Percentiles rank a stretch among this genome's conserved stretches.
Evolutionary conservation across 805 yeast genomes (phyloP).

Genomic region (Tetrapisispora fleetii): DNA sequence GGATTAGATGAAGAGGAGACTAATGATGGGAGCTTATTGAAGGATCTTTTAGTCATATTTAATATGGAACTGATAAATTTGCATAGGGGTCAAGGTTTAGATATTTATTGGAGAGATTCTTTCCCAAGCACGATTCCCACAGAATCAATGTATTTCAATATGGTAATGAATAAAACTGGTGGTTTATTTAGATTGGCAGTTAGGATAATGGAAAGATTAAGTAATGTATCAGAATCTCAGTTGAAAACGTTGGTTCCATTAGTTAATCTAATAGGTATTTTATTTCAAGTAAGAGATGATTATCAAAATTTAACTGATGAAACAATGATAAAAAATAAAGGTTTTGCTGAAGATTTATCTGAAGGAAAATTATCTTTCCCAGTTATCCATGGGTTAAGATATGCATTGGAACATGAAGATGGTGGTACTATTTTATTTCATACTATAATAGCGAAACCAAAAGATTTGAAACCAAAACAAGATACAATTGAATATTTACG

Average conservation of each 20-base stretch:
- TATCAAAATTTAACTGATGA: conserved; percentile 52
- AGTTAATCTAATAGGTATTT: conserved; percentile 67
- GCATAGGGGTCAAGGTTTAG: conserved; percentile 87
- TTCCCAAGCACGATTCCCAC: conserved; percentile 38
- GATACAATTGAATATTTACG: conserved; percentile 42
- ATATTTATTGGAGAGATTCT: conserved; percentile 78
- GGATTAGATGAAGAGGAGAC: conserved; percentile 4
- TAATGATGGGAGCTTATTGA: conserved; percentile 6
- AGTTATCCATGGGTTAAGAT: conserved; percentile 52
- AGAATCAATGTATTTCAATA: conserved; percentile 54
- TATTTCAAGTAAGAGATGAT: conserved; percentile 84
- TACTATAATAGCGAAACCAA: conserved; percentile 45
- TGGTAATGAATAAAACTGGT: conserved; percentile 87
- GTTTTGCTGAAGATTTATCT: conserved; percentile 74
- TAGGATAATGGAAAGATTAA: conserved; percentile 42
- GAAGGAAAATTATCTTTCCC: conserved; percentile 90
- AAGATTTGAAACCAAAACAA: conserved; percentile 39
- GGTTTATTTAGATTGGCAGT: conserved; percentile 75
- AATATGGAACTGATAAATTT: conserved; percentile 69
- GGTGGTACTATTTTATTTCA: conserved; percentile 35
- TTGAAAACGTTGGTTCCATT: conserved; percentile 39
- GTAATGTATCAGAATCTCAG: neutral
- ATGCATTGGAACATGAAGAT: conserved; percentile 6
- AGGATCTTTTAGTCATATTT: conserved; percentile 34
- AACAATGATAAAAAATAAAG: conserved; percentile 49